Evolutionary conservation across 2,329 filamentous ascomycete species (phyloP).

Genomic region (Talaromyces piceae): DNA sequence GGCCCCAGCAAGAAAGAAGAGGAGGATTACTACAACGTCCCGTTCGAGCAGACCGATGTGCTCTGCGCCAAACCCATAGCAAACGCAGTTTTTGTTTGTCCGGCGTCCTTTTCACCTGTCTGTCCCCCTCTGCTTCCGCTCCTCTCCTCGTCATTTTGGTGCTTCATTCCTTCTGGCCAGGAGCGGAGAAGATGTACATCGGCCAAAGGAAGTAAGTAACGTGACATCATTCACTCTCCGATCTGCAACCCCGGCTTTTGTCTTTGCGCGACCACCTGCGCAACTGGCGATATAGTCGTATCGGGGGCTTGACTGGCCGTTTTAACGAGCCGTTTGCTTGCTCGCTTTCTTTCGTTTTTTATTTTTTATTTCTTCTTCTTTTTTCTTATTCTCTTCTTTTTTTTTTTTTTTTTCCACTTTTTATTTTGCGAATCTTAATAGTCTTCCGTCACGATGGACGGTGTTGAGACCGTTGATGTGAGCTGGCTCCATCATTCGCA

Average conservation of each 20-base stretch:
- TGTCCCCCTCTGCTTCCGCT: neutral
- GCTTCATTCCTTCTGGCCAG: neutral
- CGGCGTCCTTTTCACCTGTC: neutral
- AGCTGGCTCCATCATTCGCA: conserved; percentile 83
- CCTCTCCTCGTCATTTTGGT: neutral
- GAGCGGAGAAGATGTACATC: conserved; percentile 7
- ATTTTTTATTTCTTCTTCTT: no score
- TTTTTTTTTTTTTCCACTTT: no score
- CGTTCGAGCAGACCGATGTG: no score
- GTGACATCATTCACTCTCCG: conserved; percentile 12
- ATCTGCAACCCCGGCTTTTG: conserved; percentile 1
- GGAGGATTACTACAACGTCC: no score
- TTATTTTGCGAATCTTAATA: neutral
- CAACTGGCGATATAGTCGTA: neutral
- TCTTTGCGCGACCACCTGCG: neutral
- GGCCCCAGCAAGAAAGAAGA: no score
- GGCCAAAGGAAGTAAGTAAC: conserved; percentile 9
- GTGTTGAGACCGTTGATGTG: conserved; percentile 74
- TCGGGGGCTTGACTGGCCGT: neutral
- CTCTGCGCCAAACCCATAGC: no score
- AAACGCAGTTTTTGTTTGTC: no score
- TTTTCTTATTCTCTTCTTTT: no score
- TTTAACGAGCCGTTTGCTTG: neutral
- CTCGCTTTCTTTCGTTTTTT: no score
- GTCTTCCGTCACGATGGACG: conserved; percentile 56